These are phyloP conservation scores for Fraxinus excelsior DNA, from an alignment of 257 asterid species.

Conservation along the genomic window DNA sequence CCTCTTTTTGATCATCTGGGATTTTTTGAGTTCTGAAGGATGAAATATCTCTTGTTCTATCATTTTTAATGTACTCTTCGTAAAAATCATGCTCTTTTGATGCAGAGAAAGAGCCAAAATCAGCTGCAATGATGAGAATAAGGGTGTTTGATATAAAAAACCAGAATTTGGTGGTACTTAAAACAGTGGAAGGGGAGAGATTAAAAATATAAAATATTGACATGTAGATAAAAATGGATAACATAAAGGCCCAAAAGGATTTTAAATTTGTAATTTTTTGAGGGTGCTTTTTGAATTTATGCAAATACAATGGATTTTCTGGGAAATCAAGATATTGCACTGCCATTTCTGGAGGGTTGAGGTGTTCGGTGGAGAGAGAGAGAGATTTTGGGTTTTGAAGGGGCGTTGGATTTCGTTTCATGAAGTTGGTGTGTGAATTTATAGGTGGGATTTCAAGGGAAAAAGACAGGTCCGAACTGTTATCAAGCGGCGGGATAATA, in stretches of 20 bases:
- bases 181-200: conserved; percentile 52
- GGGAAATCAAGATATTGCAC: conserved; percentile 24
- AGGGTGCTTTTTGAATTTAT: conserved; percentile 32
- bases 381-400: background rate
- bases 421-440: conserved; percentile 24
- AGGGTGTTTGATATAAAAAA: conserved; percentile 65
- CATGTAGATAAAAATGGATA: conserved; percentile 41
- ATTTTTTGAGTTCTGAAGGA: background rate
- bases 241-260: conserved; percentile 49
- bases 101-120: conserved; percentile 45
- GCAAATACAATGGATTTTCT: conserved; percentile 28
- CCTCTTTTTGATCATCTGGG: background rate
- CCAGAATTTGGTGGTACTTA: conserved; percentile 66
- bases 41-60: background rate
- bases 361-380: background rate
- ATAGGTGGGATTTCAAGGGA: conserved; percentile 30
- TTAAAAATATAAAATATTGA: conserved; percentile 51
- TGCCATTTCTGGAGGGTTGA: conserved; percentile 28
- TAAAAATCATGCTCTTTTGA: conserved; percentile 29
- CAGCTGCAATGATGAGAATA: conserved; percentile 60
- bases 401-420: background rate
- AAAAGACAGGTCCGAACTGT: conserved; percentile 11
- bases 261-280: conserved; percentile 31
- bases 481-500: too few relatives aligned
- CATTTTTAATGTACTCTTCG: conserved; percentile 30